Percentiles rank a stretch among this genome's conserved stretches.
Conservation (phyloP, 441 rosid species). For the Breynia disticha region DNA sequence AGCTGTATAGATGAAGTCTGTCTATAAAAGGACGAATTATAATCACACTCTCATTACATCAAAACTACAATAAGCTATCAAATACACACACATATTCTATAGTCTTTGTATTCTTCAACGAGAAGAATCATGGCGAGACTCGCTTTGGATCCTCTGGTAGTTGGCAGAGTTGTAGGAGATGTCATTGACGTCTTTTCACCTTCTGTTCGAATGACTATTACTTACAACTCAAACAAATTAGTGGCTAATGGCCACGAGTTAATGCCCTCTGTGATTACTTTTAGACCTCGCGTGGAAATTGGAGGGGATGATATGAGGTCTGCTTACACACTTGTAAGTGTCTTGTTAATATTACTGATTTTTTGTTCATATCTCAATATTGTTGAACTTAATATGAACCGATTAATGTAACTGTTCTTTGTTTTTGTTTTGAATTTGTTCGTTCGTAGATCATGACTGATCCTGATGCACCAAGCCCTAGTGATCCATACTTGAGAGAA, state of each 20-base stretch:
- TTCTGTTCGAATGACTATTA: slow-evolving; percentile 47
- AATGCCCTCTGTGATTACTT: slow-evolving; percentile 53
- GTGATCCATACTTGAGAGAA: slow-evolving; percentile 80
- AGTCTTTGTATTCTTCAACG: not conserved
- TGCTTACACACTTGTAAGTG: slow-evolving; percentile 53
- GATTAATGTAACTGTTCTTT: not conserved
- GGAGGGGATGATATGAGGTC: slow-evolving; percentile 53
- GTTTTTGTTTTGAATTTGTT: not conserved
- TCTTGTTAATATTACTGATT: no score
- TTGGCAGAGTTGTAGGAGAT: slow-evolving; percentile 84
- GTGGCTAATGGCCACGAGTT: slow-evolving; percentile 73
- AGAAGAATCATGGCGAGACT: slow-evolving; percentile 32
- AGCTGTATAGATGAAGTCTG: not conserved
- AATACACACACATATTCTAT: not conserved
- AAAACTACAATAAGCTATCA: not conserved
- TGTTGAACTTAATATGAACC: no score
- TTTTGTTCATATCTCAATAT: no score
- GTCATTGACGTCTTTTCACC: slow-evolving; percentile 80
- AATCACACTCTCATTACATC: slow-evolving; percentile 3
- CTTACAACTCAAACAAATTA: slow-evolving; percentile 60
- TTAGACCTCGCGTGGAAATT: slow-evolving; percentile 52
- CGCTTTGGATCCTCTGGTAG: slow-evolving; percentile 46
- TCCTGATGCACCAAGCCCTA: slow-evolving; percentile 94
- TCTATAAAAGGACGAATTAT: slow-evolving; percentile 26
- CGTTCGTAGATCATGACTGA: slow-evolving; percentile 63